Evolutionary conservation across 768 basidiomycete genomes (phyloP).

Genomic region (Lactarius evosmus): DNA sequence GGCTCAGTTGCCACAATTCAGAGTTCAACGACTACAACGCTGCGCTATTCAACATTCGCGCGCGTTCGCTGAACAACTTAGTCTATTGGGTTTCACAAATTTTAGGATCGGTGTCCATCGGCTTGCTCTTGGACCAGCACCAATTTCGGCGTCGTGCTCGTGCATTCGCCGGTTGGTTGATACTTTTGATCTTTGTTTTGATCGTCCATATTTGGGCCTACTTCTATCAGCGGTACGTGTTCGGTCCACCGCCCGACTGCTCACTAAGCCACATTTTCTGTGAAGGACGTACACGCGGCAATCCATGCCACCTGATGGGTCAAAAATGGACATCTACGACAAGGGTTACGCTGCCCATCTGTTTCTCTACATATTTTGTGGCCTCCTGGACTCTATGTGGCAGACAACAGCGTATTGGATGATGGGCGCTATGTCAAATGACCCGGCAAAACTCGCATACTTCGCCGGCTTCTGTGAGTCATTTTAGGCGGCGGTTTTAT

Average conservation of each 20-base stretch:
- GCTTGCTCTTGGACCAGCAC: conserved; percentile 60
- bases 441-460: conserved; percentile 73
- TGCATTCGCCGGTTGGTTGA: conserved; percentile 65
- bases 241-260: neutral
- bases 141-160: conserved; percentile 59
- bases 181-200: conserved; percentile 63
- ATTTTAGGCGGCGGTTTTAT: neutral
- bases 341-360: conserved; percentile 51
- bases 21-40: conserved; percentile 80
- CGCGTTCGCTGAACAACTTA: conserved; percentile 71
- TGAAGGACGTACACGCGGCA: conserved; percentile 57
- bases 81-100: conserved; percentile 82
- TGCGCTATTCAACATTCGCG: conserved; percentile 77
- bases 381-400: conserved; percentile 80
- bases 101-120: conserved; percentile 68
- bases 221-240: conserved; percentile 62
- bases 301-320: conserved; percentile 39
- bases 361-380: conserved; percentile 67
- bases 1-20: conserved; percentile 31
- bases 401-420: conserved; percentile 81
- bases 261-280: conserved; percentile 29
- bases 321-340: conserved; percentile 60
- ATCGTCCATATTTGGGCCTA: conserved; percentile 73
- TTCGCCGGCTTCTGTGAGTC: conserved; percentile 78
- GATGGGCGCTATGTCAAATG: conserved; percentile 84